Evolutionary conservation across 2,329 filamentous ascomycete species (phyloP).

Genomic region (Arthrinium puccinioides): DNA sequence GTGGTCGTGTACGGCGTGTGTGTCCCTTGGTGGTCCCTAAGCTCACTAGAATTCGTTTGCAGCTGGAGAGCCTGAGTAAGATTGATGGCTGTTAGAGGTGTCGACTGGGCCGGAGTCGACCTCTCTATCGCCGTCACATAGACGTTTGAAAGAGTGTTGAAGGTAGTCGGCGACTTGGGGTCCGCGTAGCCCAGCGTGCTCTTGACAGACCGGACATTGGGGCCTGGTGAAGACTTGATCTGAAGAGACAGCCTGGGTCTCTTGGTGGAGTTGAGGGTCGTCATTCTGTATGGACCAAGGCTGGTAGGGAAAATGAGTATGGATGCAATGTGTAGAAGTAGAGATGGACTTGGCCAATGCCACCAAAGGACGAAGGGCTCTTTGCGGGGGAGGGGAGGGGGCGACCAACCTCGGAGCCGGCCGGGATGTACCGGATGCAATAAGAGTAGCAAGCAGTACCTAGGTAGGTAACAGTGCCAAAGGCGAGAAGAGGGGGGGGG

Average conservation of each 20-base stretch:
- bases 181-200: slow-evolving; percentile 38
- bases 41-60: slow-evolving; percentile 25
- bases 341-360: slow-evolving; percentile 10
- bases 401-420: slow-evolving; percentile 16
- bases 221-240: slow-evolving; percentile 37
- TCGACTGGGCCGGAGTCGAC: slow-evolving; percentile 39
- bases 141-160: slow-evolving; percentile 60
- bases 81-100: slow-evolving; percentile 43
- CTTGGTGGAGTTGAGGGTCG: slow-evolving; percentile 29
- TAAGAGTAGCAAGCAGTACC: slow-evolving; percentile 7
- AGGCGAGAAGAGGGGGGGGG: slow-evolving; percentile 10
- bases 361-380: slow-evolving; percentile 10
- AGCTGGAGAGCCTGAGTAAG: slow-evolving; percentile 30
- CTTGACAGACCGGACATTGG: slow-evolving; percentile 30
- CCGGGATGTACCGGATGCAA: slow-evolving; percentile 12
- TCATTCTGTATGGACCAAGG: slow-evolving; percentile 22
- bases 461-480: too few relatives aligned
- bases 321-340: slow-evolving; percentile 1
- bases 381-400: too few relatives aligned
- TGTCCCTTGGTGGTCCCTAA: slow-evolving; percentile 24
- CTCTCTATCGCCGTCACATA: slow-evolving; percentile 57
- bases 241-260: slow-evolving; percentile 51
- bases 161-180: slow-evolving; percentile 53
- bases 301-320: slow-evolving; percentile 3
- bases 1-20: slow-evolving; percentile 38